Conservation (phyloP, 2,329 filamentous ascomycete species). For the Pseudopyricularia cyperi region DNA sequence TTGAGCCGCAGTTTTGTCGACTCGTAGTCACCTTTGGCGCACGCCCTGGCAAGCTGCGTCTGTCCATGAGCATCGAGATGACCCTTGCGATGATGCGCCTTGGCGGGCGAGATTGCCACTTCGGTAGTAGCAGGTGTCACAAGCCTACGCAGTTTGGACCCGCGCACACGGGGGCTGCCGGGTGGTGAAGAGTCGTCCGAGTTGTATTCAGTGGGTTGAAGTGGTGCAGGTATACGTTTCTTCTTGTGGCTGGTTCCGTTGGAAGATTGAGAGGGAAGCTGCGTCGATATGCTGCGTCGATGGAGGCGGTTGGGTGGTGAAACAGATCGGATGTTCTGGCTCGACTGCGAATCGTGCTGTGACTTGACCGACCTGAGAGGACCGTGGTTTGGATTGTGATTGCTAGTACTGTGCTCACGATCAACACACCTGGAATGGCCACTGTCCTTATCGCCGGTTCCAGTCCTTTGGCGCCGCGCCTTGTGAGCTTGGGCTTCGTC, state of each 20-base stretch:
- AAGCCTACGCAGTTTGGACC: constrained; percentile 42
- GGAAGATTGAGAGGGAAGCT: constrained; percentile 39
- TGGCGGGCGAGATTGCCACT: constrained; percentile 51
- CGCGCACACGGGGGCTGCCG: constrained; percentile 45
- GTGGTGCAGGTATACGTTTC: constrained; percentile 45
- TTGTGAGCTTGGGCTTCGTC: constrained; percentile 43
- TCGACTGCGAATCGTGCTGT: constrained; percentile 17
- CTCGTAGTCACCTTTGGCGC: constrained; percentile 73
- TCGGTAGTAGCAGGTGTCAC: constrained; percentile 43
- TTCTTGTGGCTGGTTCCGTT: constrained; percentile 48
- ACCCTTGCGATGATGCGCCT: constrained; percentile 65
- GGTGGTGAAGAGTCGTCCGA: constrained; percentile 55
- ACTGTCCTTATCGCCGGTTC: constrained; percentile 21
- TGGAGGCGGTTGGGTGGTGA: constrained; percentile 48
- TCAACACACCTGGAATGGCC: constrained; percentile 13
- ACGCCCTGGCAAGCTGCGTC: constrained; percentile 80
- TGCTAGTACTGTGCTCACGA: constrained; percentile 14
- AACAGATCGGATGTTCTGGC: constrained; percentile 32
- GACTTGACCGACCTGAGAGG: constrained; percentile 12
- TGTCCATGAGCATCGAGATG: constrained; percentile 87
- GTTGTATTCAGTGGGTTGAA: constrained; percentile 50
- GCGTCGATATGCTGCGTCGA: constrained; percentile 51
- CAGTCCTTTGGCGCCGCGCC: constrained; percentile 37
- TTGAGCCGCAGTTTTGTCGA: constrained; percentile 59
- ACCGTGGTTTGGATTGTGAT: neutral